phyloP scores from a whole-genome alignment of 768 basidiomycete genomes.

The Naematelia encephala region DNA sequence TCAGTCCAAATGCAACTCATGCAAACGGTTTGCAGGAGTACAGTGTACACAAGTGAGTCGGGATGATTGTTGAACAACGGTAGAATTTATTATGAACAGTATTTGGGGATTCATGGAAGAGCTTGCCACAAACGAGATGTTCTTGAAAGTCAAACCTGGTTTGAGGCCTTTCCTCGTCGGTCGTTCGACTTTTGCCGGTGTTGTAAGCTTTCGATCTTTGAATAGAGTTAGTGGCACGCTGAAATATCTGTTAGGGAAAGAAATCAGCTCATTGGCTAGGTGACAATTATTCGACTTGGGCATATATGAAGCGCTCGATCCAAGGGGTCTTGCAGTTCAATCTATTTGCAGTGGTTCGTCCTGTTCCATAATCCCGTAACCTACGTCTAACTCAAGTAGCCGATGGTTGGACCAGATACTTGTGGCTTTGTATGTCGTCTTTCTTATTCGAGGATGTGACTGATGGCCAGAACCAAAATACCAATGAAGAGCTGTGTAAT shows the following conservation, averaged over 20 bases:
- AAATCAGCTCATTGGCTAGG: conserved; percentile 55
- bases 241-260: neutral
- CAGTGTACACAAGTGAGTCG: conserved; percentile 24
- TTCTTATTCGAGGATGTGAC: conserved; percentile 16
- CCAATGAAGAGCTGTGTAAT: conserved; percentile 75
- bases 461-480: conserved; percentile 55
- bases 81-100: conserved; percentile 20
- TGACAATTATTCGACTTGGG: conserved; percentile 73
- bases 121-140: conserved; percentile 62
- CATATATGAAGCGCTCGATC: conserved; percentile 66
- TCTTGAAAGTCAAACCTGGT: conserved; percentile 58
- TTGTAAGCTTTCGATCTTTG: neutral
- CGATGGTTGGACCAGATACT: conserved; percentile 77
- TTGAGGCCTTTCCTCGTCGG: conserved; percentile 60
- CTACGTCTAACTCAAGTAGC: conserved; percentile 38
- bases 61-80: neutral
- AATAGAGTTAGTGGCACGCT: too few relatives aligned
- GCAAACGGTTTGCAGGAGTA: conserved; percentile 56
- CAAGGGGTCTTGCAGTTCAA: conserved; percentile 79
- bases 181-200: conserved; percentile 43
- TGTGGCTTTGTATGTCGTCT: conserved; percentile 59
- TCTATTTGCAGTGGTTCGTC: conserved; percentile 55
- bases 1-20: conserved; percentile 54
- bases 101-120: conserved; percentile 60
- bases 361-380: neutral